Evolutionary conservation across 2,329 filamentous ascomycete species (phyloP).

Genomic region (Ophiocordyceps unilateralis): DNA sequence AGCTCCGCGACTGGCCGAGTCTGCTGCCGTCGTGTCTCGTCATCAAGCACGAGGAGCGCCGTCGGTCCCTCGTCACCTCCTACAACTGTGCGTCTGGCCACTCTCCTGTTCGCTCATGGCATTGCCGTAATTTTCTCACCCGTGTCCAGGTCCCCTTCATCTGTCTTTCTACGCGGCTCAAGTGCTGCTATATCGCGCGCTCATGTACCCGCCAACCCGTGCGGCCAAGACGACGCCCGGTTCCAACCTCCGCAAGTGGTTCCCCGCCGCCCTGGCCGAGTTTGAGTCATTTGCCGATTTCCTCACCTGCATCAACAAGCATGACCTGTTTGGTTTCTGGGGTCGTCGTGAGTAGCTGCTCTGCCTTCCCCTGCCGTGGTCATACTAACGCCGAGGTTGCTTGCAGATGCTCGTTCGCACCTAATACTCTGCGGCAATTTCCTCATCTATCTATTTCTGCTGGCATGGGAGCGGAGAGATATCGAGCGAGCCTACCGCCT

Average conservation of each 20-base stretch:
- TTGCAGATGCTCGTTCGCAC: slow-evolving; percentile 20
- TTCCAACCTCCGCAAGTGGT: slow-evolving; percentile 18
- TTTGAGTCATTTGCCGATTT: slow-evolving; percentile 21
- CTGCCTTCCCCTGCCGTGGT: background rate
- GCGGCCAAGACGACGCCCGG: slow-evolving; percentile 18
- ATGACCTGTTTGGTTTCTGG: slow-evolving; percentile 25
- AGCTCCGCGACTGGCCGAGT: slow-evolving; percentile 17
- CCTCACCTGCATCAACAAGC: slow-evolving; percentile 16
- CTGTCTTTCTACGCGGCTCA: slow-evolving; percentile 24
- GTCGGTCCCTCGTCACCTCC: slow-evolving; percentile 3
- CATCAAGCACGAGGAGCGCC: slow-evolving; percentile 7
- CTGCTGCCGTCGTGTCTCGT: slow-evolving; percentile 18
- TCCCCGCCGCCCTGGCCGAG: slow-evolving; percentile 15
- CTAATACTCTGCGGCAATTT: slow-evolving; percentile 29
- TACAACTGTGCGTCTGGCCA: slow-evolving; percentile 9
- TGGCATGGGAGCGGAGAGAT: slow-evolving; percentile 18
- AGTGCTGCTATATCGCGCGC: slow-evolving; percentile 22
- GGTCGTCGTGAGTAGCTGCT: slow-evolving; percentile 19
- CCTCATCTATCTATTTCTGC: slow-evolving; percentile 28
- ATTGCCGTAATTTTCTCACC: background rate
- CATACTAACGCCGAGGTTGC: background rate
- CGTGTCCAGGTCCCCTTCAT: slow-evolving; percentile 17
- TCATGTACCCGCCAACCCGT: slow-evolving; percentile 27
- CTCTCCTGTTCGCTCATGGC: background rate
- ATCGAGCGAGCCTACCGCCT: slow-evolving; percentile 18